These are phyloP conservation scores for Apiospora phragmitis DNA, from an alignment of 2,329 filamentous ascomycete genomes.

Conservation along the genomic window DNA sequence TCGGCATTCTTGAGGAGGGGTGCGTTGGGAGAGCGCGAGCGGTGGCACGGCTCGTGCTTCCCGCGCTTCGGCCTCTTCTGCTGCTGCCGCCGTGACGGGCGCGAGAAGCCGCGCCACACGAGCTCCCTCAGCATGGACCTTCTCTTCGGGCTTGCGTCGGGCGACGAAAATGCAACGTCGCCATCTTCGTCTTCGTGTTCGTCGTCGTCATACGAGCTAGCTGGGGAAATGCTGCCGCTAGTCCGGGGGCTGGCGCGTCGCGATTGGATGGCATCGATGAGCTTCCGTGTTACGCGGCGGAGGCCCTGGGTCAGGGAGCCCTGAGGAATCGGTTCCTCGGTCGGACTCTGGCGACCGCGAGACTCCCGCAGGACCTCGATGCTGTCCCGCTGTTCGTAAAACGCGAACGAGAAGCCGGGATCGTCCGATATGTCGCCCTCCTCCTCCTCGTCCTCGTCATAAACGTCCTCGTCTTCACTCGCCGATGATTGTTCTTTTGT, in stretches of 20 bases:
- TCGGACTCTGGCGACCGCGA: neutral
- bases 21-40: neutral
- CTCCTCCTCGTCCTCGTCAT: neutral
- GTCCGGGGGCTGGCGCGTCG: neutral
- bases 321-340: neutral
- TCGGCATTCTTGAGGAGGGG: neutral
- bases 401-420: neutral
- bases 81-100: too few relatives aligned
- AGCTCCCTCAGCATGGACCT: neutral
- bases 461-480: neutral
- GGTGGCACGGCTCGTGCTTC: slow-evolving; percentile 3
- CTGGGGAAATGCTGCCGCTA: neutral
- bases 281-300: neutral
- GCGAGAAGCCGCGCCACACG: neutral
- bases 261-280: neutral
- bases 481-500: neutral
- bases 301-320: neutral
- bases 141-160: neutral
- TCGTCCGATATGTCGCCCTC: neutral
- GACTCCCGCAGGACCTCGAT: neutral
- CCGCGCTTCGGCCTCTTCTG: neutral
- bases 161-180: neutral
- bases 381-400: neutral
- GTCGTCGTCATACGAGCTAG: neutral
- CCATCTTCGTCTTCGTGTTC: neutral